Evolutionary conservation across 192 early-diverging fungal species (phyloP), one percentile per base, ranked within the genome.

Genomic region (Linnemannia elongata): DNA sequence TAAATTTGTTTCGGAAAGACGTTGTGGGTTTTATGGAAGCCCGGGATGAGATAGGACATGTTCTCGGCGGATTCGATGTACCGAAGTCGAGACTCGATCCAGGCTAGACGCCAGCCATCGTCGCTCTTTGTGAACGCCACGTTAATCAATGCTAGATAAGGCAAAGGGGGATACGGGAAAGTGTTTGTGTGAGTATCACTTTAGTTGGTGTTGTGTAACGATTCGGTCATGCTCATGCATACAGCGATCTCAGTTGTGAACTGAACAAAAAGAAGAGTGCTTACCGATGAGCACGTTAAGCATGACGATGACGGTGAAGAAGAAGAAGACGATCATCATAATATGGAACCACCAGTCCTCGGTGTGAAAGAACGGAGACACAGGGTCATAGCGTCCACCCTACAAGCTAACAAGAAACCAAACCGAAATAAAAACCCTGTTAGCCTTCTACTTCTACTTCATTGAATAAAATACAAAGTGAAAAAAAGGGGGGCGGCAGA

Each of bases 41-140:
- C 83, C 3, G 83, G 82, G 66, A 79, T 85, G 27, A 49, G n/a
- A n/a, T 71, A 77, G 1, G 78, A 79, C 83, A 80, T 85, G 38
- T 85, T 85, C 63, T 85, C 83, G 44, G 83, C 83, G 10, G 74
- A 72, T n/a, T 85, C 78, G 3, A 80, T 79, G 55, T 69, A 85
- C 4, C 75, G 68, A 13, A 85, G 55, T 3, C 78, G 73, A 12
- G 71, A 75, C 27, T 80, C 74, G 52, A 77, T 68, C 83, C 83
- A 86, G 2, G 74, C 79, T 13, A 81, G 54, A 4, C 78, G 74
- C 84, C 84, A 86, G 8, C 69, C 45, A 20, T 80, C 78, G 8
- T 78, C 84, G 20, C 79, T 79, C 52, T 71, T 80, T 1, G 10
- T 44, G 47, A 81, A 77, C 8, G 79, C 78, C 17, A 73, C 63